Conservation (phyloP, 345 rosid species). For the Angophora floribunda region DNA sequence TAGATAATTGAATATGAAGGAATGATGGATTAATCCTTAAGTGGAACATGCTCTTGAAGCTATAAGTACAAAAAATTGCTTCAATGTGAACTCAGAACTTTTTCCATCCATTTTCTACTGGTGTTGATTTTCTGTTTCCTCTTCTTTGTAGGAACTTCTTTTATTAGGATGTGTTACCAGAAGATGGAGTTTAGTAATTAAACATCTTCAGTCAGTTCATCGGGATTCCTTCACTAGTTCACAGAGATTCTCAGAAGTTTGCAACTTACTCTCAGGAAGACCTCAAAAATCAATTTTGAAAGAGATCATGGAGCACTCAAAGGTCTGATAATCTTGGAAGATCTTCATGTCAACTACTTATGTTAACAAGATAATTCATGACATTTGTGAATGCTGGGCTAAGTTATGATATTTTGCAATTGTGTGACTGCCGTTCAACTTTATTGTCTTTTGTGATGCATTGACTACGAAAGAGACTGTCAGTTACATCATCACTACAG, state of each 20-base stretch:
- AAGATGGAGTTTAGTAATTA: slow-evolving; percentile 49
- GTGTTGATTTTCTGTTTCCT: neutral
- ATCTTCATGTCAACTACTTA: neutral
- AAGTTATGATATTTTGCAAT: neutral
- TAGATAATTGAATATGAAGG: neutral
- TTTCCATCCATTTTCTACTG: neutral
- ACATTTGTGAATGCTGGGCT: neutral
- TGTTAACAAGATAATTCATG: neutral
- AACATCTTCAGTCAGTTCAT: slow-evolving; percentile 45
- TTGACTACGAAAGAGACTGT: neutral
- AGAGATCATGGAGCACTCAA: slow-evolving; percentile 21
- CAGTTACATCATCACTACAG: neutral
- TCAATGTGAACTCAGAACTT: neutral
- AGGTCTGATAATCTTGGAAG: slow-evolving; percentile 18
- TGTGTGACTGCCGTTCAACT: neutral
- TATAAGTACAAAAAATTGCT: neutral
- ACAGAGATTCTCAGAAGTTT: slow-evolving; percentile 45
- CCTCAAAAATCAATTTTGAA: slow-evolving; percentile 13
- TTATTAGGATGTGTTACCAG: slow-evolving; percentile 54
- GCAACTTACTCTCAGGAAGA: slow-evolving; percentile 35
- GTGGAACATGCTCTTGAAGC: neutral
- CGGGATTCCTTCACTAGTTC: slow-evolving; percentile 37
- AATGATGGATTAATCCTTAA: neutral
- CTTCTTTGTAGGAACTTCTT: slow-evolving; percentile 55
- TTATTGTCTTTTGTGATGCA: neutral